Conservation (phyloP, 1,139 yeast species). For the Sugiyamaella japonica region DNA sequence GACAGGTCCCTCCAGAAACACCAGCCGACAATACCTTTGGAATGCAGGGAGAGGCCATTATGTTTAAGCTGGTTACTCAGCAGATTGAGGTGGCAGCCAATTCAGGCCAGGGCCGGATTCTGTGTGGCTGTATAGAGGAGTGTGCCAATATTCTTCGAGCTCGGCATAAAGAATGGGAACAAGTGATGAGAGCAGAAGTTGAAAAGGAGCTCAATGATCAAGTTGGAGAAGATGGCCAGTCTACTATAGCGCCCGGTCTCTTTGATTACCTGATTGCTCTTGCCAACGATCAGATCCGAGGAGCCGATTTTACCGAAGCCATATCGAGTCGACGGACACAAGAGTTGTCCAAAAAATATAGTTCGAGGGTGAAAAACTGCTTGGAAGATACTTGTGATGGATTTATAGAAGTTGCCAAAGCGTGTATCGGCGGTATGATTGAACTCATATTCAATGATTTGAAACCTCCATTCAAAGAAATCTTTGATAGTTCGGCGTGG, state of each 20-base stretch:
- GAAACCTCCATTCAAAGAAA: constrained; percentile 48
- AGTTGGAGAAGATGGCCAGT: constrained; percentile 49
- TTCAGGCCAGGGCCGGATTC: constrained; percentile 77
- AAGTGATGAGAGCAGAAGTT: constrained; percentile 61
- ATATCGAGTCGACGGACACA: constrained; percentile 64
- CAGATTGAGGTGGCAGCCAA: constrained; percentile 93
- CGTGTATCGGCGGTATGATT: constrained; percentile 62
- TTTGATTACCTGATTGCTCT: constrained; percentile 80
- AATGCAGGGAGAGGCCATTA: constrained; percentile 65
- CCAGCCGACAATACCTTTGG: constrained; percentile 65
- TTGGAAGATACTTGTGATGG: constrained; percentile 71
- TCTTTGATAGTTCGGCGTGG: constrained; percentile 45
- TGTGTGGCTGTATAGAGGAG: constrained; percentile 78
- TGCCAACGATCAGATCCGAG: constrained; percentile 85
- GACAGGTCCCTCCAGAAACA: constrained; percentile 70
- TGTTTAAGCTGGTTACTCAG: constrained; percentile 80
- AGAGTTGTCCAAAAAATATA: constrained; percentile 66
- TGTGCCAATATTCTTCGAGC: constrained; percentile 63
- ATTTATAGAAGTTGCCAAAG: constrained; percentile 72
- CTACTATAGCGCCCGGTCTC: constrained; percentile 72
- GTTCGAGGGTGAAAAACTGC: constrained; percentile 53
- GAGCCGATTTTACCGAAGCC: constrained; percentile 77
- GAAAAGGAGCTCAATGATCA: constrained; percentile 42
- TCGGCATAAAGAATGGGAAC: constrained; percentile 63
- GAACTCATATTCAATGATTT: constrained; percentile 73